Base-by-base conservation (phyloP, 2,329 filamentous ascomycete species). In the Aspergillus eucalypticola region DNA sequence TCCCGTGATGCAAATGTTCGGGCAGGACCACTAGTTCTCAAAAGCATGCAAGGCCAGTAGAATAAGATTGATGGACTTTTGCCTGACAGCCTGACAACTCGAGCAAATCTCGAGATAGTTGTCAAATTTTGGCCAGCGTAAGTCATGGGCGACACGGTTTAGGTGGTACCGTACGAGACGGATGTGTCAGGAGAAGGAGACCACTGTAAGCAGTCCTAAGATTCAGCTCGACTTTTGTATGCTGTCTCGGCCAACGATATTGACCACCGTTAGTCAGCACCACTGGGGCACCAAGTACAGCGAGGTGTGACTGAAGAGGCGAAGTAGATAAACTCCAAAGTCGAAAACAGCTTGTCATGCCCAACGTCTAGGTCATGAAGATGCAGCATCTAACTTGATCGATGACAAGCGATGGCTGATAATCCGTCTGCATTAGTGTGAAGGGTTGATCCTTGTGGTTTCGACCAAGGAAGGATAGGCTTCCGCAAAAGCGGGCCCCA, bases 401-500 rank as follows among this genome's bases (percentile, higher is more conserved):
- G 5, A 5, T n/a, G 10, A 3, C 23, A 6, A 17, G n/a, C 8
- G 21, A 27, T n/a, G 44, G 8, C 23, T 15, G 8, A 8, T 2
- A 29, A 52, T 35, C 19, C 23, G 10, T 41, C 8, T 41, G 15
- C 10, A 62, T 56, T n/a, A 58, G 27, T 49, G 35, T 5, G 27
- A n/a, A 19, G 69, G 46, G 58, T 71, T 76, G 25, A 81, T 76
- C 48, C 60, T 73, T 25, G 72, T 68, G 1, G 76, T 76, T 58
- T 80, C 79, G 7, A 73, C 75, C 60, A 90, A 71, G 8, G 72
- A 73, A 0, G 91, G 91, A 67, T 89, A 91, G 0, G 83, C 80
- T 62, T 83, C 81, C 21, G 83, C 82, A 74, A 95, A 95, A 1
- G 81, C 80, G 5, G 85, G 83, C 0, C 92, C 92, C 1, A 96